These are phyloP conservation scores for Middelhovenomyces tepae DNA, from an alignment of 805 yeast species.

Conservation along the genomic window DNA sequence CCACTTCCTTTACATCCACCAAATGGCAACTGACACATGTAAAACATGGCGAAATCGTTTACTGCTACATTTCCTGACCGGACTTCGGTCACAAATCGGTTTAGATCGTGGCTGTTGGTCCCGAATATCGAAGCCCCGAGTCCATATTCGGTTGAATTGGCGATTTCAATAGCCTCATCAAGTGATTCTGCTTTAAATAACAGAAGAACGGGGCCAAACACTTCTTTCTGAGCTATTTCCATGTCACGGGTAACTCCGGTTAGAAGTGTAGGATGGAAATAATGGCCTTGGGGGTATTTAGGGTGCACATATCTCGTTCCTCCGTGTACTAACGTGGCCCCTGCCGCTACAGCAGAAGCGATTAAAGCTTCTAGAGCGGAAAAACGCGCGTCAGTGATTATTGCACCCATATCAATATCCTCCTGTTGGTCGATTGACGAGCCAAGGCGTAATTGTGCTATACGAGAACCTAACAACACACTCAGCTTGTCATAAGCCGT, in stretches of 20 bases:
- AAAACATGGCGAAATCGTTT: conserved; percentile 94
- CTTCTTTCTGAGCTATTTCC: conserved; percentile 81
- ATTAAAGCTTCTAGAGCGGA: conserved; percentile 57
- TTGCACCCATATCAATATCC: conserved; percentile 94
- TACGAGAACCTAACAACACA: conserved; percentile 45
- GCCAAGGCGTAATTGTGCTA: conserved; percentile 63
- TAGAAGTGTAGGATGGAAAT: conserved; percentile 81
- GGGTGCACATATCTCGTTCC: conserved; percentile 80
- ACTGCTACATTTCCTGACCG: conserved; percentile 90
- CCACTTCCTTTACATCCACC: conserved; percentile 94
- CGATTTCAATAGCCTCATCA: conserved; percentile 62
- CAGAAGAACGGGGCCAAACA: conserved; percentile 86
- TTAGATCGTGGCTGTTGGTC: conserved; percentile 40
- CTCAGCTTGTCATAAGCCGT: conserved; percentile 57
- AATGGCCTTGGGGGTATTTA: conserved; percentile 90
- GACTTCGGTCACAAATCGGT: conserved; percentile 52
- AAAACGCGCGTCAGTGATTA: conserved; percentile 74
- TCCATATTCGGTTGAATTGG: conserved; percentile 82
- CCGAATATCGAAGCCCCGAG: conserved; percentile 91
- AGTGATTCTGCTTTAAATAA: conserved; percentile 62
- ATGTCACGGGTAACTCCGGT: conserved; percentile 70
- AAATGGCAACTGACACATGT: conserved; percentile 92
- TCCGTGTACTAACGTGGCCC: conserved; percentile 76
- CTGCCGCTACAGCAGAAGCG: conserved; percentile 62
- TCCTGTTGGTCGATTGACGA: conserved; percentile 87